Evolutionary conservation across 352 stramenopile genomes (phyloP), one percentile per base, ranked within the genome.

Genomic region (Globisporangium radiosum): DNA sequence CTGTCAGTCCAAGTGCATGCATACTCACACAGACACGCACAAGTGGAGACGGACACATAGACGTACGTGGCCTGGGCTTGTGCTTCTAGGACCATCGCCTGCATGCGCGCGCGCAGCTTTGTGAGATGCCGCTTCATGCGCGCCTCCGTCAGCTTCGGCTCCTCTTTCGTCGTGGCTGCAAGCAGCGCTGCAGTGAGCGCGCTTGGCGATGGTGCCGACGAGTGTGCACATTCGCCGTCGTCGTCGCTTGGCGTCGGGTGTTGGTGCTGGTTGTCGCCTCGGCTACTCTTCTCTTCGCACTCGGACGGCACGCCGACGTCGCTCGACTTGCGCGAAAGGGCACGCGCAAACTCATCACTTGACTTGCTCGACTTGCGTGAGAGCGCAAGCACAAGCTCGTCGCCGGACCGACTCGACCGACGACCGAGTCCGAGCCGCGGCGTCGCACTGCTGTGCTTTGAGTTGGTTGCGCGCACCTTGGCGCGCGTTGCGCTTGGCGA

Each of bases 71-170:
- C 70, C 56, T 88, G 73, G 0, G 64, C 58, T 57, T 83, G 70
- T 1, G 66, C 67, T 36, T 86, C 70, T 10, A 77, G 62, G 36
- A 81, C 75, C 40, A 80, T 69, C n/a, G 70, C 63, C 49, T 85
- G 76, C 75, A 86, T 83, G 8, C 61, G 70, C 19, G 76, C 75
- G 17, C 76, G 73, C 13, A 88, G 59, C 14, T 65, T 68, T 15
- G 72, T 76, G 36, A 86, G 64, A 54, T 88, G 68, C 37, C 72
- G 54, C 44, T 78, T 73, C 50, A 71, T 59, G 38, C 63, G 49
- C 5, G 54, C 43, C 42, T 84, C 71, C 3, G 62, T 69, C 17
- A 17, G 64, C 15, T 58, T 60, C 7, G 69, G 51, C n/a, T 58
- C 60, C 19, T 69, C 61, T 52, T 76, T 72, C 44, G 33, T 14